These are phyloP conservation scores for Populus davidiana DNA, from an alignment of 345 rosid species.

Conservation along the genomic window DNA sequence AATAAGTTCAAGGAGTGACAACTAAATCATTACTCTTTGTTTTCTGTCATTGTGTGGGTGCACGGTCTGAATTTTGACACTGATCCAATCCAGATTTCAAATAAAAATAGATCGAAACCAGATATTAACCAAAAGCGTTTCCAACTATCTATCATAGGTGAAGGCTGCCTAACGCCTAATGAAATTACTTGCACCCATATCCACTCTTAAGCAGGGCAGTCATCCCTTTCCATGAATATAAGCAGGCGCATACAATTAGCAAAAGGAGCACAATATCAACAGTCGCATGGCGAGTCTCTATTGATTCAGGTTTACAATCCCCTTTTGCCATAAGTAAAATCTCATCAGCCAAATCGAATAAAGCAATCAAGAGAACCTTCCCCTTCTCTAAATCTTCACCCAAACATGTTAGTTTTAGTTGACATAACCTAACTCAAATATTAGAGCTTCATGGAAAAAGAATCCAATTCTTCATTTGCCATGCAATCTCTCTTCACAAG, in stretches of 20 bases:
- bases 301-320: background rate
- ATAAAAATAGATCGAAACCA: background rate
- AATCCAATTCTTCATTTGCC: background rate
- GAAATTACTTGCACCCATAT: background rate
- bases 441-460: background rate
- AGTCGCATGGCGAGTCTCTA: background rate
- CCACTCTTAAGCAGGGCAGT: background rate
- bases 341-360: background rate
- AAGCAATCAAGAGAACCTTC: background rate
- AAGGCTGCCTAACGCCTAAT: background rate
- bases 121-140: background rate
- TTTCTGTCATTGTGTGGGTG: background rate
- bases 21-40: background rate
- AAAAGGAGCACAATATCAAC: background rate
- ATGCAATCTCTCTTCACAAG: background rate
- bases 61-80: background rate
- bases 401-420: background rate
- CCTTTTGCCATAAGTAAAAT: background rate
- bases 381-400: background rate
- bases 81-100: background rate
- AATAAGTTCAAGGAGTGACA: background rate
- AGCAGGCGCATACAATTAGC: background rate
- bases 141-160: background rate
- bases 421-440: background rate
- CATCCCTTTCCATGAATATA: background rate